Conservation (phyloP, 257 asterid genomes). For the Leptodermis oblonga region DNA sequence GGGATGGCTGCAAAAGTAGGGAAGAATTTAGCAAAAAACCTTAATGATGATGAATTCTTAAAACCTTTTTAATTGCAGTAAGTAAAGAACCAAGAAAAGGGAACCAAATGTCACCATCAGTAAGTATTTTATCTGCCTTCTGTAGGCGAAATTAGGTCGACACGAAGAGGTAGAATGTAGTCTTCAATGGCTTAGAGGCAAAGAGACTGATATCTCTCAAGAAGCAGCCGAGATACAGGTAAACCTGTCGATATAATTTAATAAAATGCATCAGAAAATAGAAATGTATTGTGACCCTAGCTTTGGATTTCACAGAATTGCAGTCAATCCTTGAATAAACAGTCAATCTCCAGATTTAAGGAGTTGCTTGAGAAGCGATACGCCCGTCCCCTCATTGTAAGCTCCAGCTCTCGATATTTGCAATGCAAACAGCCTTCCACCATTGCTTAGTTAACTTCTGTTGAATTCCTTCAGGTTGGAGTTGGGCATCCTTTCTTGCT, state of each 20-base stretch:
- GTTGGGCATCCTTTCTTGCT: background rate
- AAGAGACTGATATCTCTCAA: background rate
- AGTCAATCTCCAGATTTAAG: background rate
- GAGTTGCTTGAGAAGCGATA: slow-evolving; percentile 16
- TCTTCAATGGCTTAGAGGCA: slow-evolving; percentile 17
- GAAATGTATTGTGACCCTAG: too few relatives aligned
- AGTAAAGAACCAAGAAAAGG: too few relatives aligned
- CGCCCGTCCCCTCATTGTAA: slow-evolving; percentile 13
- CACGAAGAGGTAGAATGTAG: slow-evolving; percentile 3
- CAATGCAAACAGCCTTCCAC: background rate
- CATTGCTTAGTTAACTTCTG: background rate
- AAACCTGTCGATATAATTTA: background rate
- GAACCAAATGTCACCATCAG: background rate
- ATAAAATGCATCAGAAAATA: background rate
- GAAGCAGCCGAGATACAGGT: slow-evolving; percentile 12
- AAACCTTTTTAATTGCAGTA: too few relatives aligned
- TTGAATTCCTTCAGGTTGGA: background rate
- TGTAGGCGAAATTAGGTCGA: slow-evolving; percentile 12
- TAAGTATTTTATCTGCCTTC: background rate
- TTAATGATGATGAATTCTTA: background rate
- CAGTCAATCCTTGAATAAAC: background rate
- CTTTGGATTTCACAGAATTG: slow-evolving; percentile 2
- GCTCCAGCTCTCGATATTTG: background rate
- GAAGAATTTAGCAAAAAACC: background rate
- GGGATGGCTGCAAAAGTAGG: background rate